Conservation (phyloP, 257 asterid species). For the Solanum sejunctum region DNA sequence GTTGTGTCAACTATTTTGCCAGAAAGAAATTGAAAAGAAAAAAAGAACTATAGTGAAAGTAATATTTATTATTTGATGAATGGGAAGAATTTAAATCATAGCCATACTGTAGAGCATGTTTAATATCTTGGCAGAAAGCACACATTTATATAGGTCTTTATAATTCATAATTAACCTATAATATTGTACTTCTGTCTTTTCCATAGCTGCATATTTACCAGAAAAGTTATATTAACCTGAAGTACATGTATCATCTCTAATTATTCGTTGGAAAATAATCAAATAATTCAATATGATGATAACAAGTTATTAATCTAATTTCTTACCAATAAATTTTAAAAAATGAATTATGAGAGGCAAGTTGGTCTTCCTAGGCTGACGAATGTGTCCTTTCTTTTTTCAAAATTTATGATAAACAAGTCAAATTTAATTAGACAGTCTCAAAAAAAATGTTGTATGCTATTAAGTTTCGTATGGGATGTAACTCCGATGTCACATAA, state of each 20-base stretch:
- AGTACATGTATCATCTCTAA: not conserved
- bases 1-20: not conserved
- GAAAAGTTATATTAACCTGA: not conserved
- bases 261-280: not conserved
- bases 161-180: not conserved
- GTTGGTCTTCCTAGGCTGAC: no score
- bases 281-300: not conserved
- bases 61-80: not conserved
- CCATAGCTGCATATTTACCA: not conserved
- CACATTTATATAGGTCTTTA: not conserved
- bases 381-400: no score
- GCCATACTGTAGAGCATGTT: not conserved
- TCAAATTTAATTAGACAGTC: not conserved
- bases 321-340: not conserved
- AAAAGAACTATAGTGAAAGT: not conserved
- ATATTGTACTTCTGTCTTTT: not conserved
- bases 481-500: no score
- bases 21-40: not conserved
- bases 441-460: no score
- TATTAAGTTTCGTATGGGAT: no score
- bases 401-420: no score
- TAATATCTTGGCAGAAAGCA: not conserved
- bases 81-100: not conserved
- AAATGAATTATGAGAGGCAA: not conserved
- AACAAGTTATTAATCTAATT: not conserved